Evolutionary conservation across 495 filamentous ascomycete species (phyloP).

Genomic region (Cairneyella variabilis): DNA sequence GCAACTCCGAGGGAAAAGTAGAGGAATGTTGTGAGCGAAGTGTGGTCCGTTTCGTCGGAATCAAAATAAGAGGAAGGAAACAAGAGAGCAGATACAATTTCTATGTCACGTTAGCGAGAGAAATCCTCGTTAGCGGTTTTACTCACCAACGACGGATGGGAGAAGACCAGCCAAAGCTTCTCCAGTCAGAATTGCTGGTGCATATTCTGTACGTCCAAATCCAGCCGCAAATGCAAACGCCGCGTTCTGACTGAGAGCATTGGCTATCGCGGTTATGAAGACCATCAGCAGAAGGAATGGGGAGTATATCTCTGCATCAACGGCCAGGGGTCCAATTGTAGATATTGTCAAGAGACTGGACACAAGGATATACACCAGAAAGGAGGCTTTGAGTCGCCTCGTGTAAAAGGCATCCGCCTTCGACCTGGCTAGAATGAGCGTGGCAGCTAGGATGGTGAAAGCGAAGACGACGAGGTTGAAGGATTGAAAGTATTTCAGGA

Average conservation of each 20-base stretch:
- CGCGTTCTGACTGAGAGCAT: slow-evolving; percentile 85
- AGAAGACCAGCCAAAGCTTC: slow-evolving; percentile 78
- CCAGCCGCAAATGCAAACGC: slow-evolving; percentile 83
- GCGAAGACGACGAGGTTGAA: slow-evolving; percentile 79
- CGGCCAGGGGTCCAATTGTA: slow-evolving; percentile 56
- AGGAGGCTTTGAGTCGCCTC: slow-evolving; percentile 65
- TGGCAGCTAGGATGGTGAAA: slow-evolving; percentile 66
- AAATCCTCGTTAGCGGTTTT: not conserved
- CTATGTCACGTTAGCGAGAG: not conserved
- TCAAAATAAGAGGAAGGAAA: slow-evolving; percentile 22
- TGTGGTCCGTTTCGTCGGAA: slow-evolving; percentile 34
- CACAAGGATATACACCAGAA: slow-evolving; percentile 63
- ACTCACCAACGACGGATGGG: slow-evolving; percentile 56
- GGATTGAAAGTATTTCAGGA: slow-evolving; percentile 75
- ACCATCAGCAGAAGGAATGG: slow-evolving; percentile 77
- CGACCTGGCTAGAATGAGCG: slow-evolving; percentile 66
- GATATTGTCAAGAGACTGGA: slow-evolving; percentile 76
- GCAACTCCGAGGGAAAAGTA: not conserved
- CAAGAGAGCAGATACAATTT: not conserved
- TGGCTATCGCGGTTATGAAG: slow-evolving; percentile 64
- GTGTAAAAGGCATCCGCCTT: slow-evolving; percentile 78
- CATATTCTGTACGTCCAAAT: slow-evolving; percentile 81
- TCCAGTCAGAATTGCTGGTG: slow-evolving; percentile 81
- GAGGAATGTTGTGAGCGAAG: not conserved
- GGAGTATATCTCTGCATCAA: slow-evolving; percentile 62